Evolutionary conservation across 164 flowering plant species (phyloP).

Genomic region (Tinospora cordifolia): DNA sequence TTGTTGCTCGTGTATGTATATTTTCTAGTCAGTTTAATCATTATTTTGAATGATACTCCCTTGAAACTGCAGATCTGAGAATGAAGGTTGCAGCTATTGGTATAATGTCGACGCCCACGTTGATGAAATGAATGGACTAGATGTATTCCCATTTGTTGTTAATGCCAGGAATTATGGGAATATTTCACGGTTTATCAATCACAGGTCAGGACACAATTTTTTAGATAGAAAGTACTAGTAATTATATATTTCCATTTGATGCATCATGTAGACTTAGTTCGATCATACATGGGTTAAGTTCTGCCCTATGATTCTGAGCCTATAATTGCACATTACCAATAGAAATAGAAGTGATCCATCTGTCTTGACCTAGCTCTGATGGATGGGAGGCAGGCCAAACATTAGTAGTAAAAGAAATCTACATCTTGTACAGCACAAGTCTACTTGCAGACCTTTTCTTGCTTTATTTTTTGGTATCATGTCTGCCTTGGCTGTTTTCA

Average conservation of each 20-base stretch:
- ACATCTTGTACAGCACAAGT: not conserved
- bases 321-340: too few species aligned
- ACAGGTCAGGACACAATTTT: slow-evolving; percentile 47
- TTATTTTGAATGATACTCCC: slow-evolving; percentile 2
- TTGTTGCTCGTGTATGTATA: not conserved
- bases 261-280: not conserved
- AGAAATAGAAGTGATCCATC: too few species aligned
- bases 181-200: slow-evolving; percentile 88
- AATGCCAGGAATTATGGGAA: slow-evolving; percentile 88
- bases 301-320: too few species aligned
- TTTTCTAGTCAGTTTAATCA: not conserved
- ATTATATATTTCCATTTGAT: not conserved
- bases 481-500: too few species aligned
- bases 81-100: slow-evolving; percentile 55
- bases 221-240: not conserved
- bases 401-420: too few species aligned
- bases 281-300: too few species aligned
- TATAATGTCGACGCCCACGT: slow-evolving; percentile 51
- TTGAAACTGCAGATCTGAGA: slow-evolving; percentile 41
- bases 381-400: too few species aligned
- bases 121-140: slow-evolving; percentile 57
- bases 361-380: too few species aligned
- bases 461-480: not conserved
- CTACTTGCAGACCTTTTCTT: not conserved
- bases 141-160: slow-evolving; percentile 51